A percentile compares a stretch with the other conserved stretches of the same genome.
Evolutionary conservation across 1,139 yeast genomes (phyloP).

Genomic region (Blastobotrys malaysiensis): DNA sequence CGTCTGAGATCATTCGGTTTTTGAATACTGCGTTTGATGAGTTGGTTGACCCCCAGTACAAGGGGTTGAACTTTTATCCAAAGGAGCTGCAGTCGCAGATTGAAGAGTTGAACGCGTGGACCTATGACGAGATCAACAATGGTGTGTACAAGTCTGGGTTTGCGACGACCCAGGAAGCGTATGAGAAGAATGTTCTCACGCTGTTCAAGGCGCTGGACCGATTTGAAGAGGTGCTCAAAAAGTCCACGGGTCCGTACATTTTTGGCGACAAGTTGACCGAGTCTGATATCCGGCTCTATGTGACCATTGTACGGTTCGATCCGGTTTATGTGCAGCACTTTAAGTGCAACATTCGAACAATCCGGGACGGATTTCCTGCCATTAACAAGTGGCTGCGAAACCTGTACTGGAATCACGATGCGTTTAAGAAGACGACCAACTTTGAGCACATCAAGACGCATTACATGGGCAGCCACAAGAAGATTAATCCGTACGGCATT

Average conservation of each 20-base stretch:
- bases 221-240: conserved; percentile 60
- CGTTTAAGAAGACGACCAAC: conserved; percentile 72
- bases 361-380: conserved; percentile 74
- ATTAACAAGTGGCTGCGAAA: conserved; percentile 75
- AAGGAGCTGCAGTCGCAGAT: conserved; percentile 46
- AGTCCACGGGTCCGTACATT: conserved; percentile 49
- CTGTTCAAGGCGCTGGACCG: conserved; percentile 70
- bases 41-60: conserved; percentile 41
- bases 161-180: conserved; percentile 77
- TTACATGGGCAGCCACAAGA: conserved; percentile 73
- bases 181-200: conserved; percentile 62
- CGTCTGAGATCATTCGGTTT: conserved; percentile 82
- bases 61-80: conserved; percentile 62
- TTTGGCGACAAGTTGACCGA: conserved; percentile 71
- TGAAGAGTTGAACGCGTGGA: conserved; percentile 79
- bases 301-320: conserved; percentile 83
- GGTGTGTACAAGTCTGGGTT: conserved; percentile 95
- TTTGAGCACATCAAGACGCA: conserved; percentile 88
- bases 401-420: conserved; percentile 79
- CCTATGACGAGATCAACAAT: conserved; percentile 79
- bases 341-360: conserved; percentile 82
- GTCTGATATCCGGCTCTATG: conserved; percentile 80
- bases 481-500: conserved; percentile 75
- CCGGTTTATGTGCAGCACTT: conserved; percentile 91
- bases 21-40: conserved; percentile 64